phyloP scores from a whole-genome alignment of 495 filamentous ascomycete genomes.

The Hypoxylon perforatum region DNA sequence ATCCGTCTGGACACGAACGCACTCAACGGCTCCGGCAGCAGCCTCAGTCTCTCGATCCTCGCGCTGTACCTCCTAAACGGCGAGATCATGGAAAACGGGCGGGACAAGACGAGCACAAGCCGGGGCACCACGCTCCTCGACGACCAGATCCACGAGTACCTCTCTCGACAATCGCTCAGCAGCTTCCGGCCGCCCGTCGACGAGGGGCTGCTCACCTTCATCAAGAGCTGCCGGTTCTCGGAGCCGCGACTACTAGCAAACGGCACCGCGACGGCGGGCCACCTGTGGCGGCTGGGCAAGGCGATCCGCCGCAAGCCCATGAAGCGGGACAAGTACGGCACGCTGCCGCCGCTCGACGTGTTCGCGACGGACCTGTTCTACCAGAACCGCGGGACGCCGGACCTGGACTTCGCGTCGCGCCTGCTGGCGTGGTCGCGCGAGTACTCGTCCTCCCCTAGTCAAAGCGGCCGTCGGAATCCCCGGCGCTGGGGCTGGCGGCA shows the following conservation, averaged over 20 bases:
- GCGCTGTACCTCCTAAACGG: constrained; percentile 49
- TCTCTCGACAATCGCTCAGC: constrained; percentile 38
- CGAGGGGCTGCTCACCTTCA: constrained; percentile 46
- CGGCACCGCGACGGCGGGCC: constrained; percentile 41
- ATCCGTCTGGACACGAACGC: constrained; percentile 42
- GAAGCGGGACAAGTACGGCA: constrained; percentile 39
- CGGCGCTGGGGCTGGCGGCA: constrained; percentile 24
- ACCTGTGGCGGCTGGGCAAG: constrained; percentile 48
- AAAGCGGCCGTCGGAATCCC: background rate
- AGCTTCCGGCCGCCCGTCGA: constrained; percentile 43
- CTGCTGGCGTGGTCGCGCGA: constrained; percentile 1
- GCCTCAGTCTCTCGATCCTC: constrained; percentile 47
- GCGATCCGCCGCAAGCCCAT: constrained; percentile 42
- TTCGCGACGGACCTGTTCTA: constrained; percentile 43
- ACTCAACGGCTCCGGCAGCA: constrained; percentile 37
- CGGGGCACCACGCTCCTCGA: constrained; percentile 33
- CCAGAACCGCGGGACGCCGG: constrained; percentile 26
- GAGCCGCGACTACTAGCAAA: constrained; percentile 36
- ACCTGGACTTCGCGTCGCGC: constrained; percentile 26
- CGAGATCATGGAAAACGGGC: constrained; percentile 49
- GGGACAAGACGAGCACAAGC: background rate
- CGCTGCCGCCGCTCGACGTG: constrained; percentile 25
- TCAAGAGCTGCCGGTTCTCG: constrained; percentile 48
- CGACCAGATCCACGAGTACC: constrained; percentile 41
- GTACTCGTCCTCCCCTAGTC: background rate